Base-by-base conservation (phyloP, 2,329 filamentous ascomycete genomes). In the Aaosphaeria arxii region DNA sequence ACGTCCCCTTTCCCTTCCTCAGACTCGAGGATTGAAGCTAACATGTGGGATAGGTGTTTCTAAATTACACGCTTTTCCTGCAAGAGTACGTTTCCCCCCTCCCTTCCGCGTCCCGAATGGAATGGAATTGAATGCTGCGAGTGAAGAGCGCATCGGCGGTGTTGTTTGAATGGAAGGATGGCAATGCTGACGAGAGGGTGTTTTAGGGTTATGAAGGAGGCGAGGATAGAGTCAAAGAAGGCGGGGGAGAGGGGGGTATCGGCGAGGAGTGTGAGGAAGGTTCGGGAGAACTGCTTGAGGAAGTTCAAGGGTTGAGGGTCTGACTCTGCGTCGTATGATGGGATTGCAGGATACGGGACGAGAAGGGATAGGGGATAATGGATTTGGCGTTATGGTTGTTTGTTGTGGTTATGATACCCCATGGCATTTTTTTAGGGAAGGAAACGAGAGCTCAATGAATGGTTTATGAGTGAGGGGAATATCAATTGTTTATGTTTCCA, bases 21-120 rank as follows among this genome's bases (percentile, higher is more conserved):
- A 11, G 9, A 5, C 30, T 30, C 30, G 33, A 36, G 33, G 4
- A 36, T 36, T 2, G 2, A 2, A 4, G 33, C 33, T 36, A n/a
- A 36, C n/a, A 3, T 40, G 11, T 40, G 39, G 33, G 4, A 36
- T 56, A 94, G 89, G 86, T 95, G 53, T 95, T 89, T 61, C 77
- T 95, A 49, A 85, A 94, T 64, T 95, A 95, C 56, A 82, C 89
- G 55, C 77, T 94, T 1, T 95, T 95, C 58, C 86, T 95, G 63
- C 77, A 84, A 67, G 78, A 82, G 79, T 83, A 71, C 54, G 77
- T 67, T 11, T 2, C 11, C 30, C 31, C 11, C n/a, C 31, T n/a
- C 13, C 6, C 11, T 35, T 30, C 31, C 30, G 36, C 31, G 9
- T 30, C 39, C 42, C 36, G 31, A 24, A 11, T 24, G 36, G 5